Base-by-base conservation (phyloP, 768 basidiomycete genomes). In the Mrakia gelida region DNA sequence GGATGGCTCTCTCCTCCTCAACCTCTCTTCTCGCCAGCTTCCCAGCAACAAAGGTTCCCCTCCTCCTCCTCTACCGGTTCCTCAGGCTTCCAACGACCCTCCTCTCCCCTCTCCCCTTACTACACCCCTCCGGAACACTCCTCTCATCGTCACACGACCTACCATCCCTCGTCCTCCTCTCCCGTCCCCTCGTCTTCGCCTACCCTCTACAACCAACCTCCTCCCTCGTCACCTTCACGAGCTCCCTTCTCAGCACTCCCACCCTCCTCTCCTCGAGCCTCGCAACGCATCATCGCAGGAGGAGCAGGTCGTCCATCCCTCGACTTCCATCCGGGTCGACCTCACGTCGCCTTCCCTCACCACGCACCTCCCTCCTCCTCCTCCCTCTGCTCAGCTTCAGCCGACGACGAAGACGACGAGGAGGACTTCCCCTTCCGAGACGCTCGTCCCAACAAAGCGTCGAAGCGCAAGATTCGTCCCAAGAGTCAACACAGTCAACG, bases 381-480 rank as follows among this genome's bases (percentile, higher is more conserved):
- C 34, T 70, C 67, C 67, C 38, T 70, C 38, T 59, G 59, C 59
- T 70, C 67, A 21, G 67, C 26, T 15, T 34, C 67, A 43, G 67
- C 34, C 34, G 67, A 41, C 26, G 67, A 70, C 67, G 67, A 70
- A 32, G 65, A 67, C 41, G 67, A 68, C 34, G 65, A n/a, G 26
- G 52, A 70, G 38, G 67, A 70, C 67, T 70, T 70, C 38, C 67
- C 67, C 34, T 70, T 70, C 41, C 34, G 67, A 70, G 67, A 70
- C 1, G 67, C 67, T 18, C 67, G 67, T n/a, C 67, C 67, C 23
- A 38, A 21, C 34, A 70, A 70, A 18, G 67, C 38, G 3, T 70
- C 67, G 26, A 70, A 70, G 10, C 15, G 67, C 15, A 70, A 70
- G 67, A 70, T 70, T 21, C 67, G 41, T 8, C 26, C 67, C 0